phyloP scores from a whole-genome alignment of 202 grass and related monocot species.

The Setaria italica region DNA sequence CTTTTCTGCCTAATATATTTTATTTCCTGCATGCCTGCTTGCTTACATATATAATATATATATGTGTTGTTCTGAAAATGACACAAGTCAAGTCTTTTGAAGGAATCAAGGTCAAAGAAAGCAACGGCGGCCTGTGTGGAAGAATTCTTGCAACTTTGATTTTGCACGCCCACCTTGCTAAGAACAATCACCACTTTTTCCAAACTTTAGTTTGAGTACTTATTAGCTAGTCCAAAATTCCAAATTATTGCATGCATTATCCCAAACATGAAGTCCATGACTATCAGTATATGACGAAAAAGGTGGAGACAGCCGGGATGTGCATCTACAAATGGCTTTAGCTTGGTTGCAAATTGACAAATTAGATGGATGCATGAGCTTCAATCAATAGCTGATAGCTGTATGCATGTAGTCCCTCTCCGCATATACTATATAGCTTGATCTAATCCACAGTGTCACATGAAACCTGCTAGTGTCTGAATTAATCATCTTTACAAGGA shows the following conservation, averaged over 20 bases:
- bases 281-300: too few species aligned
- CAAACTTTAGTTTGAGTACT: background rate
- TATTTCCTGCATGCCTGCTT: background rate
- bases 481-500: background rate
- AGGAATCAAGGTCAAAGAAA: conserved; percentile 12
- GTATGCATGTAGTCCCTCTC: background rate
- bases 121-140: background rate
- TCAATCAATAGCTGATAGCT: too few species aligned
- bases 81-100: conserved; percentile 18
- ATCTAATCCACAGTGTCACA: conserved; percentile 13
- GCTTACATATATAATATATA: background rate
- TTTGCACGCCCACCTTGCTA: background rate
- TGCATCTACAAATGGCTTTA: background rate
- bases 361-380: background rate
- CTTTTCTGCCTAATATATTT: background rate
- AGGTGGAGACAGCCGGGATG: background rate
- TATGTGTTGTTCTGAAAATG: conserved; percentile 4
- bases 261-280: too few species aligned
- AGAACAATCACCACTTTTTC: background rate
- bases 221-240: background rate
- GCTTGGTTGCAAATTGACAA: background rate
- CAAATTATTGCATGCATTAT: background rate
- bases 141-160: background rate
- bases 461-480: background rate
- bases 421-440: too few species aligned